Conservation (phyloP, 345 rosid species). For the Sonneratia caseolaris region DNA sequence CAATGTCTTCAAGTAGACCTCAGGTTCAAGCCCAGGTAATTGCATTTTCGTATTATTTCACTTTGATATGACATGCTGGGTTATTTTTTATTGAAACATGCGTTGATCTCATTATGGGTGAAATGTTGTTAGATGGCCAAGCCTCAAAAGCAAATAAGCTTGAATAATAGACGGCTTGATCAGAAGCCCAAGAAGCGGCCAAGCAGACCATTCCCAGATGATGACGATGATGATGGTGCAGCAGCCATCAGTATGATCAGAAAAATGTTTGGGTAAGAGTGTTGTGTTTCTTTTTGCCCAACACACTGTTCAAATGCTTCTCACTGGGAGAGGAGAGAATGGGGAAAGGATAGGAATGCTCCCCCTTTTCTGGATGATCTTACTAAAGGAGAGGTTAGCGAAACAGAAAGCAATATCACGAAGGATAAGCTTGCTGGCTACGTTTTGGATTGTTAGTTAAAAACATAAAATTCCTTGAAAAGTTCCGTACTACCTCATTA, state of each 20-base stretch:
- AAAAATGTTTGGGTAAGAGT: slow-evolving; percentile 40
- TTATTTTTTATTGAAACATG: background rate
- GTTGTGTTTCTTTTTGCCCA: too few relatives aligned
- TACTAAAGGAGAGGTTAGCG: background rate
- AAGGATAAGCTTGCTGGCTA: background rate
- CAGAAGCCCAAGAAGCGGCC: slow-evolving; percentile 48
- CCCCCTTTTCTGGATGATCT: background rate
- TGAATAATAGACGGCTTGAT: slow-evolving; percentile 24
- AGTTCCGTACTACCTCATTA: too few relatives aligned
- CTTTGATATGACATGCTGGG: background rate
- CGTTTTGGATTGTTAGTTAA: too few relatives aligned
- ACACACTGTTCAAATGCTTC: background rate
- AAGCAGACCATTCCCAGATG: slow-evolving; percentile 21
- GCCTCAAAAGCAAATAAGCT: slow-evolving; percentile 37
- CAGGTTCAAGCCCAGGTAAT: slow-evolving; percentile 27
- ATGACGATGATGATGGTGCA: slow-evolving; percentile 29
- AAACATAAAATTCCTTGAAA: too few relatives aligned
- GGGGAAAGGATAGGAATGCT: too few relatives aligned
- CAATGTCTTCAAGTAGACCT: slow-evolving; percentile 30
- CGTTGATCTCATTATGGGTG: slow-evolving; percentile 3
- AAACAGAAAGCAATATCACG: background rate
- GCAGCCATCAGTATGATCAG: slow-evolving; percentile 44
- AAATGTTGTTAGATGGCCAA: slow-evolving; percentile 29
- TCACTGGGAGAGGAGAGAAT: too few relatives aligned
- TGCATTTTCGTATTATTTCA: background rate